Percentiles rank a stretch among this genome's conserved stretches.
These are phyloP conservation scores for Marasmius fiardii DNA, from an alignment of 1,284 basidiomycete genomes.

Conservation along the genomic window DNA sequence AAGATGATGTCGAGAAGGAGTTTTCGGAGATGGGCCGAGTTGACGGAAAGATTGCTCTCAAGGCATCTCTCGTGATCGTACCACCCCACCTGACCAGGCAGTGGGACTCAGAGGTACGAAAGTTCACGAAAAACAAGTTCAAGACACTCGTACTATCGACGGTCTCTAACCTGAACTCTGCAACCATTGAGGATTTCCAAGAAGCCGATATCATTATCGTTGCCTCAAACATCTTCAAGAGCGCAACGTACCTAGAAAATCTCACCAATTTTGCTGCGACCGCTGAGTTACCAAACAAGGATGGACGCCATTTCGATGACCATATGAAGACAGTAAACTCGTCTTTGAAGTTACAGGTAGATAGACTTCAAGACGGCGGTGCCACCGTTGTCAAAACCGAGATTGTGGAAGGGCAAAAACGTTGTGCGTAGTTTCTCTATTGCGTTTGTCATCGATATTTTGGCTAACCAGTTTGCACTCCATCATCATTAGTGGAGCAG, in stretches of 20 bases:
- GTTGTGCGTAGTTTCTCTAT: constrained; percentile 42
- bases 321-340: constrained; percentile 64
- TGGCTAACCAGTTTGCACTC: constrained; percentile 8
- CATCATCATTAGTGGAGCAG: constrained; percentile 39
- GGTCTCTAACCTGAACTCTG: constrained; percentile 68
- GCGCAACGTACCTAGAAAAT: constrained; percentile 73
- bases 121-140: constrained; percentile 69
- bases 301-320: constrained; percentile 87
- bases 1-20: constrained; percentile 53
- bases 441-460: not conserved
- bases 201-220: constrained; percentile 88
- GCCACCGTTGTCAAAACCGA: constrained; percentile 54
- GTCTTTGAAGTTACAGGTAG: constrained; percentile 63
- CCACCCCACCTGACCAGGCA: constrained; percentile 89
- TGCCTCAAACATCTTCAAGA: constrained; percentile 84
- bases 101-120: constrained; percentile 85
- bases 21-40: constrained; percentile 50
- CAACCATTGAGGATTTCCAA: constrained; percentile 74
- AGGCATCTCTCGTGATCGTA: constrained; percentile 84
- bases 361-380: constrained; percentile 62
- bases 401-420: constrained; percentile 59
- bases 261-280: constrained; percentile 68
- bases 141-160: constrained; percentile 71
- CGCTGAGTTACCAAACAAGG: constrained; percentile 60
- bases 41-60: constrained; percentile 67